Conservation (phyloP, 192 early-diverging fungal genomes). For the Linnemannia hyalina region DNA sequence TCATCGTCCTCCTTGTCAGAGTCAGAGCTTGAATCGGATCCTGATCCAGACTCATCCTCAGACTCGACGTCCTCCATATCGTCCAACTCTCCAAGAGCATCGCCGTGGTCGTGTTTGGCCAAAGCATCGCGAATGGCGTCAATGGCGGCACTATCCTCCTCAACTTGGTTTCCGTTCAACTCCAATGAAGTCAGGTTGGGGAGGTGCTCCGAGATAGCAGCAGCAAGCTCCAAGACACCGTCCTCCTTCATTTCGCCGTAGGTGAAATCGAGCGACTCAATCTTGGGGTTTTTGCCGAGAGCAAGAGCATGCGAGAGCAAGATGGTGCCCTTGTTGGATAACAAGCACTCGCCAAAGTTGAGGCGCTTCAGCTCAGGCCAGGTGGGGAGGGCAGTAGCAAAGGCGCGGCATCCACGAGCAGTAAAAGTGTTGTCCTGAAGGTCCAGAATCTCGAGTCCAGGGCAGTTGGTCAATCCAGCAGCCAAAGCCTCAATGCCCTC, state of each 20-base stretch:
- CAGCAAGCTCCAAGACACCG: conserved; percentile 76
- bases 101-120: conserved; percentile 74
- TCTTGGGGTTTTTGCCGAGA: conserved; percentile 62
- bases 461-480: conserved; percentile 74
- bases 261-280: conserved; percentile 78
- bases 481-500: conserved; percentile 89
- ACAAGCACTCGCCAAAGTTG: conserved; percentile 93
- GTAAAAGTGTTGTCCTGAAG: conserved; percentile 99
- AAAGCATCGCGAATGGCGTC: conserved; percentile 80
- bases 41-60: conserved; percentile 76
- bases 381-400: conserved; percentile 79
- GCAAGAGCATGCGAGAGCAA: conserved; percentile 77
- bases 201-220: conserved; percentile 75
- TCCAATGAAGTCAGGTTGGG: conserved; percentile 75
- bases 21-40: conserved; percentile 66
- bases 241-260: conserved; percentile 92
- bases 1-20: conserved; percentile 57
- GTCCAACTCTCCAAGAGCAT: conserved; percentile 92
- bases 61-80: conserved; percentile 91
- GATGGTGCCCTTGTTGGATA: conserved; percentile 80
- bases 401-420: conserved; percentile 78
- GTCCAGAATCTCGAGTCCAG: conserved; percentile 81
- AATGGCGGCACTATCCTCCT: conserved; percentile 84
- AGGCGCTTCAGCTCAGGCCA: conserved; percentile 87
- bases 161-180: conserved; percentile 94